Evolutionary conservation across 2,329 filamentous ascomycete genomes (phyloP).

Genomic region (Kalmusia sp.): DNA sequence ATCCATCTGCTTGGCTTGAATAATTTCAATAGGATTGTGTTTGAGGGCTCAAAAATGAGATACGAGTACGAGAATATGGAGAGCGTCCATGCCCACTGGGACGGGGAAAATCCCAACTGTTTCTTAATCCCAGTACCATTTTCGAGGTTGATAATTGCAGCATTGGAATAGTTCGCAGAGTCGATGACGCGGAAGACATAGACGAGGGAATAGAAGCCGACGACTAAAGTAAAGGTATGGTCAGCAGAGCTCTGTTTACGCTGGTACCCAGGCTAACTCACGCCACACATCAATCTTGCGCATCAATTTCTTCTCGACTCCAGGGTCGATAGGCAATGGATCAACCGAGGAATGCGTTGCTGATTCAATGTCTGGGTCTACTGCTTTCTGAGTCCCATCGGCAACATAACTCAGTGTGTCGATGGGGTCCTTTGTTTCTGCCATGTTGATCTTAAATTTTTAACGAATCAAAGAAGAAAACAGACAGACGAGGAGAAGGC

Average conservation of each 20-base stretch:
- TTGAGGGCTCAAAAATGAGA: constrained; percentile 34
- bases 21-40: constrained; percentile 26
- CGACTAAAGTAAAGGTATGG: constrained; percentile 12
- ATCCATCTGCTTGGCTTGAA: constrained; percentile 27
- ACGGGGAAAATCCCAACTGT: constrained; percentile 35
- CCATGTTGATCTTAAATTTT: constrained; percentile 8
- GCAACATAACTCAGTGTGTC: constrained; percentile 8
- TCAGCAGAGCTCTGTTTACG: background rate
- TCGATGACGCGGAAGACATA: constrained; percentile 39
- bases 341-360: background rate
- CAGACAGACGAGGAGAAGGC: no score
- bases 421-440: constrained; percentile 6
- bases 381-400: constrained; percentile 7
- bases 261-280: background rate
- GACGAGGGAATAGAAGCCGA: constrained; percentile 41
- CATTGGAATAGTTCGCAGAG: constrained; percentile 38
- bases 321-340: background rate
- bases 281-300: constrained; percentile 35
- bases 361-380: constrained; percentile 12
- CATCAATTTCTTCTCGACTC: constrained; percentile 20
- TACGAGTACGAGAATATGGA: constrained; percentile 43
- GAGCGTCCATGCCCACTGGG: constrained; percentile 41
- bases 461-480: background rate
- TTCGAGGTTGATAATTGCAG: constrained; percentile 45
- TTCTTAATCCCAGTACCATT: constrained; percentile 39